Conservation (phyloP, 2,329 filamentous ascomycete genomes). For the Monosporascus sp. region DNA sequence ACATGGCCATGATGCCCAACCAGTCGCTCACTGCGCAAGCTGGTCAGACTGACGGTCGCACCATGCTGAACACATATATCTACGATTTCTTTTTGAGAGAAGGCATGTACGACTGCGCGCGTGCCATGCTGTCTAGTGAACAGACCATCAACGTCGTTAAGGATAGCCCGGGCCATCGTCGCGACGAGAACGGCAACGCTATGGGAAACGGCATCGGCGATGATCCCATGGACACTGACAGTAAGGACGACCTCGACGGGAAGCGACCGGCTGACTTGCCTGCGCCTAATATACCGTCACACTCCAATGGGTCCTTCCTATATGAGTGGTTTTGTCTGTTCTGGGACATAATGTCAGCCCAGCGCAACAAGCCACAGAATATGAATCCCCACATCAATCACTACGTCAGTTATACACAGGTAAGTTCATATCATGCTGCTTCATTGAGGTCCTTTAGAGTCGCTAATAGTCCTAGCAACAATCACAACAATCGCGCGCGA, state of each 20-base stretch:
- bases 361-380: constrained; percentile 60
- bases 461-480: neutral
- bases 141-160: constrained; percentile 63
- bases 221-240: constrained; percentile 77
- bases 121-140: constrained; percentile 63
- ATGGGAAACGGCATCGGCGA: constrained; percentile 66
- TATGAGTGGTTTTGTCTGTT: constrained; percentile 97
- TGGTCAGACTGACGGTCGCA: constrained; percentile 36
- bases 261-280: constrained; percentile 80
- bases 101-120: constrained; percentile 78
- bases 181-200: constrained; percentile 62
- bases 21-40: constrained; percentile 39
- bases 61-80: constrained; percentile 76
- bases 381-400: constrained; percentile 60
- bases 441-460: neutral
- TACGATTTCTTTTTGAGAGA: constrained; percentile 89
- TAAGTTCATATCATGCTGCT: constrained; percentile 36
- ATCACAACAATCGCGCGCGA: constrained; percentile 63
- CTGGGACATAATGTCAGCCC: constrained; percentile 90
- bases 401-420: constrained; percentile 81
- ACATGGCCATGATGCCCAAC: constrained; percentile 61
- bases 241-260: constrained; percentile 68
- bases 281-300: constrained; percentile 61
- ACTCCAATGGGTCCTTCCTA: constrained; percentile 75
- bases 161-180: constrained; percentile 63